Percentiles rank a stretch among this genome's conserved stretches.
These are phyloP conservation scores for Furcasterigmium furcatum DNA, from an alignment of 2,329 filamentous ascomycete genomes.

Conservation along the genomic window DNA sequence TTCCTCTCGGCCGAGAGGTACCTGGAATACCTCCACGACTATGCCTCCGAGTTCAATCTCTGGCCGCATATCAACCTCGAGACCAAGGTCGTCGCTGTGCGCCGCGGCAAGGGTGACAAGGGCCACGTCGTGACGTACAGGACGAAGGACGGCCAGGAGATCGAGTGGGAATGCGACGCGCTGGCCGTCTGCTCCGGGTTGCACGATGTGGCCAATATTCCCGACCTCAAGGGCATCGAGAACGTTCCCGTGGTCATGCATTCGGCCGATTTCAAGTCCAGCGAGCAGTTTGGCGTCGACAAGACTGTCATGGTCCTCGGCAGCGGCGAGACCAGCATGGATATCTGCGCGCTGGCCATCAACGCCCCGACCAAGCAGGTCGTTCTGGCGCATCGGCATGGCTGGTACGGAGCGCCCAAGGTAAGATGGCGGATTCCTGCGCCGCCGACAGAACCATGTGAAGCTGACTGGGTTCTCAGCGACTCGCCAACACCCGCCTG, in stretches of 20 bases:
- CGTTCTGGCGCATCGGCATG: constrained; percentile 40
- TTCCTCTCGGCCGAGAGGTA: constrained; percentile 38
- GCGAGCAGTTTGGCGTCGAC: constrained; percentile 33
- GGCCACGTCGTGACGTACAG: constrained; percentile 18
- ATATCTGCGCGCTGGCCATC: constrained; percentile 39
- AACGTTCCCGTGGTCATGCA: constrained; percentile 32
- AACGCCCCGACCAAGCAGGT: constrained; percentile 37
- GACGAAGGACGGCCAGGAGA: constrained; percentile 7
- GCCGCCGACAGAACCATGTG: not conserved
- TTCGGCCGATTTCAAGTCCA: constrained; percentile 37
- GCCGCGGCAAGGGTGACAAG: not conserved
- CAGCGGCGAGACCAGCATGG: constrained; percentile 42
- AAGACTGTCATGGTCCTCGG: constrained; percentile 40
- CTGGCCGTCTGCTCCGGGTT: constrained; percentile 42
- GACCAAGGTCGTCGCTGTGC: constrained; percentile 24
- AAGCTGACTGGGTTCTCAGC: not conserved
- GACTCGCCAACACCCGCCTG: constrained; percentile 1
- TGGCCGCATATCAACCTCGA: constrained; percentile 29
- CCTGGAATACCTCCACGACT: constrained; percentile 37
- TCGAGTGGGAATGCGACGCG: constrained; percentile 36
- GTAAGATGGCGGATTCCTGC: constrained; percentile 14
- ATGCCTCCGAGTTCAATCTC: constrained; percentile 33
- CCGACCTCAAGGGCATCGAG: constrained; percentile 33
- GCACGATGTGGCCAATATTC: constrained; percentile 36
- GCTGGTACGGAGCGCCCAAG: constrained; percentile 43